Percentiles rank a stretch among this genome's conserved stretches.
Conservation (phyloP, 495 filamentous ascomycete genomes). For the Talaromyces liani region DNA sequence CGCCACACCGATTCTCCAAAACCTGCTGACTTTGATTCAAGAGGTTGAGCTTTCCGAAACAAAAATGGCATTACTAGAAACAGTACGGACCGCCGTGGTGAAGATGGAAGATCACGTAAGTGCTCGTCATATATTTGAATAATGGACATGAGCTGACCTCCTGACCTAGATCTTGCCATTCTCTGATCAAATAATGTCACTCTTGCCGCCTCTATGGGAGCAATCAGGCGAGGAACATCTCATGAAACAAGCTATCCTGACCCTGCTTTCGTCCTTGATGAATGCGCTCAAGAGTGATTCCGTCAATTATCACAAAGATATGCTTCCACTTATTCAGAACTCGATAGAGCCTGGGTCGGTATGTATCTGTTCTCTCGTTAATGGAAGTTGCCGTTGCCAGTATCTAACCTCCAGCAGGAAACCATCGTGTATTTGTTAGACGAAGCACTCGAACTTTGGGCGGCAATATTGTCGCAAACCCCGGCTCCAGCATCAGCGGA, state of each 20-base stretch:
- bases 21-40: conserved; percentile 65
- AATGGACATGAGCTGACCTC: not conserved
- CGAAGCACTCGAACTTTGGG: conserved; percentile 86
- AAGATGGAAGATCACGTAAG: conserved; percentile 69
- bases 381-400: not conserved
- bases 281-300: conserved; percentile 70
- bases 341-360: conserved; percentile 73
- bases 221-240: conserved; percentile 71
- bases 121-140: not conserved
- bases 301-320: conserved; percentile 59
- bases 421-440: conserved; percentile 80
- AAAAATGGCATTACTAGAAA: conserved; percentile 78
- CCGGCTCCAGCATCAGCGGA: conserved; percentile 55
- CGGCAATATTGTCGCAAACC: conserved; percentile 64
- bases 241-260: conserved; percentile 89
- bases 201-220: conserved; percentile 82
- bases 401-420: conserved; percentile 35
- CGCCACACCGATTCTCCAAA: conserved; percentile 57
- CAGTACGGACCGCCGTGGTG: conserved; percentile 68
- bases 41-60: conserved; percentile 81
- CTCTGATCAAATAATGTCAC: conserved; percentile 68
- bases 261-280: conserved; percentile 70
- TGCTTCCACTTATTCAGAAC: conserved; percentile 70
- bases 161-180: conserved; percentile 53
- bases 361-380: conserved; percentile 13